phyloP scores from a whole-genome alignment of 1,284 basidiomycete genomes.

The Pyrrhoderma lamaoense region DNA sequence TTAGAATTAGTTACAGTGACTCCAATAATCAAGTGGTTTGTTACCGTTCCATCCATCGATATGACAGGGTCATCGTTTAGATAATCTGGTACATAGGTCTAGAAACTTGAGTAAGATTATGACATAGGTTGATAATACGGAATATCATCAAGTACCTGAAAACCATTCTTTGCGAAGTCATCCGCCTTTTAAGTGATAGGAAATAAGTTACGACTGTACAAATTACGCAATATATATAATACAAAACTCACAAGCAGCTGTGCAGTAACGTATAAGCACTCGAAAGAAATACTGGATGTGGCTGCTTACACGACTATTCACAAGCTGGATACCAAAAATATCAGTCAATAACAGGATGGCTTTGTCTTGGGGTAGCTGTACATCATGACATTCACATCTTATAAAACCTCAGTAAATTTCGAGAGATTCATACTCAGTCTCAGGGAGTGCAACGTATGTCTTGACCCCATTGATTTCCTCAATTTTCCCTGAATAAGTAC shows the following conservation, averaged over 20 bases:
- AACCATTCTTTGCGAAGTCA: conserved; percentile 67
- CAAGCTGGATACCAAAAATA: conserved; percentile 54
- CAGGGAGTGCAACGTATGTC: conserved; percentile 42
- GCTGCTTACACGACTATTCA: conserved; percentile 43
- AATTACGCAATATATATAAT: background rate
- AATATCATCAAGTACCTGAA: conserved; percentile 37
- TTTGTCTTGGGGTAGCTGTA: conserved; percentile 44
- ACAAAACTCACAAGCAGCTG: conserved; percentile 3
- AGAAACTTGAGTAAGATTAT: background rate
- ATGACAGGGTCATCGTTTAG: conserved; percentile 53
- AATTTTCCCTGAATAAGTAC: conserved; percentile 26
- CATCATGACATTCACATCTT: background rate
- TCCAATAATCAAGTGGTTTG: conserved; percentile 17
- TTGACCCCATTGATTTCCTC: conserved; percentile 41
- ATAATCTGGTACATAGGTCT: conserved; percentile 51
- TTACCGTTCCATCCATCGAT: conserved; percentile 30
- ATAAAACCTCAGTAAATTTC: too few relatives aligned
- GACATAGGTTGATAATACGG: background rate
- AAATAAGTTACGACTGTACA: background rate
- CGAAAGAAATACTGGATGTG: background rate
- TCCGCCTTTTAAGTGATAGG: conserved; percentile 38
- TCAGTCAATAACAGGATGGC: conserved; percentile 54
- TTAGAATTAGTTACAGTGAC: background rate
- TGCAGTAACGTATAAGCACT: background rate
- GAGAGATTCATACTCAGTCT: conserved; percentile 2